Percentiles rank a stretch among this genome's conserved stretches.
These are phyloP conservation scores for Pisolithus marmoratus DNA, from an alignment of 768 basidiomycete genomes.

Conservation along the genomic window DNA sequence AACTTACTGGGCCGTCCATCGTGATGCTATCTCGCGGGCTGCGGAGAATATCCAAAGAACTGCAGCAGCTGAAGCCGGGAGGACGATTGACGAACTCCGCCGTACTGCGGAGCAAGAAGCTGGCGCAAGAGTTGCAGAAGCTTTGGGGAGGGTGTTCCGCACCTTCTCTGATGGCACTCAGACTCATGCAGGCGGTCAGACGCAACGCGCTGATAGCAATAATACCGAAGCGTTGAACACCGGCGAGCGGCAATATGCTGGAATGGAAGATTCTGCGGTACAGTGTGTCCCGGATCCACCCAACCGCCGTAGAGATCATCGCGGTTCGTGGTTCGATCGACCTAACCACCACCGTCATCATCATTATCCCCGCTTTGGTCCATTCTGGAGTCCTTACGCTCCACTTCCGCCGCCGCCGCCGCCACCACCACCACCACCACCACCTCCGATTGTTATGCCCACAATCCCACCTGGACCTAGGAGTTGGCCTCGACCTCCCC, in stretches of 20 bases:
- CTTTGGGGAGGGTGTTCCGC: slow-evolving; percentile 53
- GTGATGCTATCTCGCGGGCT: slow-evolving; percentile 52
- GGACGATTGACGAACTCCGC: slow-evolving; percentile 40
- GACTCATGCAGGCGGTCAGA: slow-evolving; percentile 9
- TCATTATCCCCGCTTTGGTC: neutral
- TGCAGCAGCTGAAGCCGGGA: slow-evolving; percentile 32
- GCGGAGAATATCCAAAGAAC: slow-evolving; percentile 49
- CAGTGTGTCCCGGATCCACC: slow-evolving; percentile 11
- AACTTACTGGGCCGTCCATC: slow-evolving; percentile 64
- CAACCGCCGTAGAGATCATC: slow-evolving; percentile 15
- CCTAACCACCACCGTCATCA: slow-evolving; percentile 3
- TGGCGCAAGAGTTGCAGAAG: slow-evolving; percentile 54
- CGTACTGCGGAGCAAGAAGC: slow-evolving; percentile 60
- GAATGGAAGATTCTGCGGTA: neutral
- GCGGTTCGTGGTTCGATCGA: slow-evolving; percentile 21
- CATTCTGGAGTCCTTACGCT: slow-evolving; percentile 15
- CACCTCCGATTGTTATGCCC: neutral
- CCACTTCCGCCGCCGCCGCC: slow-evolving; percentile 22
- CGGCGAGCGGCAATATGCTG: neutral
- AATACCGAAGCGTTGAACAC: neutral
- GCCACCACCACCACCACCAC: slow-evolving; percentile 9
- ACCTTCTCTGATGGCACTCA: slow-evolving; percentile 38
- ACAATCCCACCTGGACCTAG: neutral
- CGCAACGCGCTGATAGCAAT: neutral
- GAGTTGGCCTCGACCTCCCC: slow-evolving; percentile 23